Evolutionary conservation across 768 basidiomycete species (phyloP).

Genomic region (Cystoderma amianthinum): DNA sequence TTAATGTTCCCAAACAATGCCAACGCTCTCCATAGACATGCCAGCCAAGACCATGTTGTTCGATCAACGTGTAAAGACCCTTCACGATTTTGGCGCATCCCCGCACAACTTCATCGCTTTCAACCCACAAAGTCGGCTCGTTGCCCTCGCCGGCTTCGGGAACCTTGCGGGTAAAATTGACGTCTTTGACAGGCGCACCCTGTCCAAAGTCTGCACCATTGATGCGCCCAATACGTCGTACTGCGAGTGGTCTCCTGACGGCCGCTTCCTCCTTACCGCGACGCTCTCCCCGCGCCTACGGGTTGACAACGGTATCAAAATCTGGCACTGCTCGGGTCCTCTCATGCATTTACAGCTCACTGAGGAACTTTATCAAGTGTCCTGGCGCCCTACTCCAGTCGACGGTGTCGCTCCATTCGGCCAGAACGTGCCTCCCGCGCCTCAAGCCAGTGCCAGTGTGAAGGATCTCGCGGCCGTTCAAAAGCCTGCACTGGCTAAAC

Average conservation of each 20-base stretch:
- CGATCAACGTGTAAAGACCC: slow-evolving; percentile 79
- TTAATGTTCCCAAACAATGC: slow-evolving; percentile 2
- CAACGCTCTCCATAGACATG: slow-evolving; percentile 54
- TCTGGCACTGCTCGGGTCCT: slow-evolving; percentile 89
- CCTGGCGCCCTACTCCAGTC: slow-evolving; percentile 73
- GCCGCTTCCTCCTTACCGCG: slow-evolving; percentile 88
- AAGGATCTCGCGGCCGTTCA: slow-evolving; percentile 35
- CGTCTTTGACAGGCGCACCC: slow-evolving; percentile 81
- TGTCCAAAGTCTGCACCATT: slow-evolving; percentile 72
- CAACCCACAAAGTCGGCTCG: slow-evolving; percentile 87
- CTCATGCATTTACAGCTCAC: slow-evolving; percentile 77
- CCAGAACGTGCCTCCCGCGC: slow-evolving; percentile 57
- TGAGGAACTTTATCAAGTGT: slow-evolving; percentile 87
- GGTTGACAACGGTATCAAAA: slow-evolving; percentile 95
- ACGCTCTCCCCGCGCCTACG: slow-evolving; percentile 93
- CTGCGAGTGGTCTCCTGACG: slow-evolving; percentile 95
- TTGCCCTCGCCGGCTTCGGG: slow-evolving; percentile 92
- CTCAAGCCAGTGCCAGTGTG: slow-evolving; percentile 56
- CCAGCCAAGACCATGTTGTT: slow-evolving; percentile 91
- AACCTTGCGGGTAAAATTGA: slow-evolving; percentile 94
- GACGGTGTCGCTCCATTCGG: slow-evolving; percentile 67
- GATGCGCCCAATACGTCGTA: slow-evolving; percentile 91
- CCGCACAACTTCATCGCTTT: slow-evolving; percentile 92
- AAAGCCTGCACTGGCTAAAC: slow-evolving; percentile 53
- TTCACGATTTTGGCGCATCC: slow-evolving; percentile 87